Base-by-base conservation (phyloP, 2,329 filamentous ascomycete species). In the Hansfordia pulvinata region DNA sequence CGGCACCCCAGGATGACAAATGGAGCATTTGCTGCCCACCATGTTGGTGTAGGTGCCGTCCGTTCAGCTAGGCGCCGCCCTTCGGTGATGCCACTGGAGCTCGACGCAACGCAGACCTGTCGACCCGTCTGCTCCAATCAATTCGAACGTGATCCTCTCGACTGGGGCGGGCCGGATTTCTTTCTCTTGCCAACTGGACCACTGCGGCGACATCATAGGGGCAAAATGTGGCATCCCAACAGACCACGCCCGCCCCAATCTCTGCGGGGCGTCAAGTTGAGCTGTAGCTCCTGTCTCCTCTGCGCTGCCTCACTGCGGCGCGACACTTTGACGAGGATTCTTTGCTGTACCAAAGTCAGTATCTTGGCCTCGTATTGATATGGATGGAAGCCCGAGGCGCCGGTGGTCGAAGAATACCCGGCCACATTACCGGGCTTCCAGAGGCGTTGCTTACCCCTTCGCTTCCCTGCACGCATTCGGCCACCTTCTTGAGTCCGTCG, bases 241-340 rank as follows among this genome's bases (percentile, higher is more conserved):
- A 92, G 58, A 9, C 88, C 90, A 50, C 84, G 67, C 17, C 90
- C 90, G 38, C 88, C 88, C 88, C 90, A 98, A 46, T 86, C 65
- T 23, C 72, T 69, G 40, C 72, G 68, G 28, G 88, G 88, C 25
- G 64, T 82, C 36, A 98, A 56, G 36, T 69, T 74, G 42, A 94
- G 54, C 30, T 74, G 65, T 31, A 90, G 50, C 37, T 84, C 68
- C 42, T 64, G 59, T 29, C 50, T n/a, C n/a, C n/a, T 52, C 38
- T 43, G 46, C 23, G 46, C 54, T 28, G 50, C 52, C 19, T 49
- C 55, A 24, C 49, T 47, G 34, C 57, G 55, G 29, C 70, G 65
- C 26, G 60, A 66, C 24, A 76, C 60, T 44, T 74, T 80, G 30
- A 93, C 79, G 10, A 75, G 55, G 21, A 93, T 68, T 23, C 68